Conservation (phyloP, 306 rosid genomes). For the Gynostemma pentaphyllum region DNA sequence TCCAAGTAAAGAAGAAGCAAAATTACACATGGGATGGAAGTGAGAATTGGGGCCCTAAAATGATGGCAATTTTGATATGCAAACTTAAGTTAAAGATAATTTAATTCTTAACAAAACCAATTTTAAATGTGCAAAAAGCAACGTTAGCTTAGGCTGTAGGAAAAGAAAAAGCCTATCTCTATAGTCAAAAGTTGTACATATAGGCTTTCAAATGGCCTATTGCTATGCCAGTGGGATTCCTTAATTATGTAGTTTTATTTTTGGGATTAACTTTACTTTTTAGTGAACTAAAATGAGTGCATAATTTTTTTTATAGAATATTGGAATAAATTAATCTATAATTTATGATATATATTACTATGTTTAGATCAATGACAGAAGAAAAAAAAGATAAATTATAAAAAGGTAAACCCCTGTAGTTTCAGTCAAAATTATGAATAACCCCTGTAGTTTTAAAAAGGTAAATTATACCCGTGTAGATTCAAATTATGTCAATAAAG, state of each 20-base stretch:
- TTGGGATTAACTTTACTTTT: not conserved
- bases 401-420: no score
- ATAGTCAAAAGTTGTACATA: conserved; percentile 7
- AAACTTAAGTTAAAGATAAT: conserved; percentile 39
- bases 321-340: not conserved
- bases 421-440: no score
- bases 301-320: not conserved
- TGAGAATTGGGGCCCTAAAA: conserved; percentile 43
- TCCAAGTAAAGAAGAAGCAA: no score
- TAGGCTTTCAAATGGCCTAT: conserved; percentile 9
- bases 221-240: not conserved
- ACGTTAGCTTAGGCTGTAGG: conserved; percentile 7
- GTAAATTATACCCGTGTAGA: no score
- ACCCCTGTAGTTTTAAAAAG: no score
- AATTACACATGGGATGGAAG: conserved; percentile 1
- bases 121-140: not conserved
- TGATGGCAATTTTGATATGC: conserved; percentile 66
- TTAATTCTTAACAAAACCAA: not conserved
- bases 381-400: no score
- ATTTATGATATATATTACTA: no score
- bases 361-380: no score
- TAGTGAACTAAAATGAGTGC: not conserved
- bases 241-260: conserved; percentile 8
- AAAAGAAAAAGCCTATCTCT: conserved; percentile 9
- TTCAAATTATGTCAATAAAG: no score